Conservation (phyloP, 2,329 filamentous ascomycete species). For the Chrysosporium keratinophilum region DNA sequence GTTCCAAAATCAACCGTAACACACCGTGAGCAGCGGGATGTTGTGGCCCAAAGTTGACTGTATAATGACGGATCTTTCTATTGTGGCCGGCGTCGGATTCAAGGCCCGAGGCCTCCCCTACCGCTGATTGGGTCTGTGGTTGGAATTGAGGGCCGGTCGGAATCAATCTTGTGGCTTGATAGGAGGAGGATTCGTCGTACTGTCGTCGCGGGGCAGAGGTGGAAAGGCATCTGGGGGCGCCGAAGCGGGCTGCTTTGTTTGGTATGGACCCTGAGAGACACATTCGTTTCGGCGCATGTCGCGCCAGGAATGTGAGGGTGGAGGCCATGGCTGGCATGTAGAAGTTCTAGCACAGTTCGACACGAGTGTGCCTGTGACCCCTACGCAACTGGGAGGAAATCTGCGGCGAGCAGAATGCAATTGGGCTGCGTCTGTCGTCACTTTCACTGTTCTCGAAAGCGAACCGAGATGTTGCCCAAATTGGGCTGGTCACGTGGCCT, state of each 20-base stretch:
- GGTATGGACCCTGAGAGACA: constrained; percentile 39
- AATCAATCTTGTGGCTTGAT: constrained; percentile 46
- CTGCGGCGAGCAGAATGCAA: constrained; percentile 10
- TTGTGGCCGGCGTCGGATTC: constrained; percentile 38
- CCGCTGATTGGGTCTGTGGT: constrained; percentile 21
- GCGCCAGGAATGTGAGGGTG: constrained; percentile 49
- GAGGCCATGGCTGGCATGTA: constrained; percentile 44
- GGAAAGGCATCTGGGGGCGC: constrained; percentile 46
- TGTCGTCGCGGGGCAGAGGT: constrained; percentile 46
- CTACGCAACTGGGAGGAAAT: constrained; percentile 25
- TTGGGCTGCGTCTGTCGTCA: constrained; percentile 3
- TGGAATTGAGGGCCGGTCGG: constrained; percentile 45
- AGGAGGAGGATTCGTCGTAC: constrained; percentile 39
- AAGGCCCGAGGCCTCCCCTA: constrained; percentile 27
- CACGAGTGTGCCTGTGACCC: constrained; percentile 29
- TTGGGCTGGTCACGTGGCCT: constrained; percentile 4
- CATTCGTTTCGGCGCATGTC: constrained; percentile 50
- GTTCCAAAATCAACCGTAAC: constrained; percentile 90
- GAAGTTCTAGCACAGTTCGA: constrained; percentile 19
- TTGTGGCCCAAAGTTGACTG: constrained; percentile 98
- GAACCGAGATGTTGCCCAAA: constrained; percentile 5
- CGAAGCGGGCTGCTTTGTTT: constrained; percentile 31
- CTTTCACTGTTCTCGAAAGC: neutral
- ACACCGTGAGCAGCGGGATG: constrained; percentile 98
- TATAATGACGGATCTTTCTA: constrained; percentile 96